Base-by-base conservation (phyloP, 305 asterid species). In the Salvia sclarea region DNA sequence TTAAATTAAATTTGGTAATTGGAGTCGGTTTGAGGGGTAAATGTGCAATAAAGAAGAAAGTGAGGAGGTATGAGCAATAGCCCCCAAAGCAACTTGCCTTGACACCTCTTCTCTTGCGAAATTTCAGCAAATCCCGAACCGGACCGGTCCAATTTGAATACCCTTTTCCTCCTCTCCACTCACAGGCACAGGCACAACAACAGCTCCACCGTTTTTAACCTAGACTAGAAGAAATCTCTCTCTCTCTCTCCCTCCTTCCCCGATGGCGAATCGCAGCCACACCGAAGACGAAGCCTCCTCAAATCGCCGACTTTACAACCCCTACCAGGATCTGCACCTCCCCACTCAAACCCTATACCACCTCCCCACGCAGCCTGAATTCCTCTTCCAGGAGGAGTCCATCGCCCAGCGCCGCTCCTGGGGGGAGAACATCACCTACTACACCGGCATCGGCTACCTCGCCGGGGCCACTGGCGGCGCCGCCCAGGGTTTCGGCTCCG, bases 401-500 rank as follows among this genome's bases (percentile, higher is more conserved):
- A 0, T 53, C 44, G 86, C 80, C 2, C 95, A 88, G 77, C 97
- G 98, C 75, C 89, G 99, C 31, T 86, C 98, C 1, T 91, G 98
- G 98, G 95, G 99, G 0, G 98, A 91, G 77, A 94, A 91, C 67
- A 71, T 94, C 38, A 89, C 99, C 49, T 94, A 87, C 53, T 91
- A 86, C 73, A 94, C 98, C 25, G 98, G 99, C 0, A 74, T 91
- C 35, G 96, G 96, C 1, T 94, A 91, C 40, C 85, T 94, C 10
- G 81, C 79, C 44, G 99, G 98, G 12, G 83, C 98, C 10, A 72
- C 81, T 17, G 74, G 61, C 56, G 99, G 98, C 54, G 97, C 89
- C 12, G 79, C 75, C 25, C 84, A 76, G 82, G 99, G 99, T 1
- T 79, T 94, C 18, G 69, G 69, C 48, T 76, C 85, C 0, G 97